phyloP scores from a whole-genome alignment of 2,329 filamentous ascomycete genomes.

The Alternaria gaisen region DNA sequence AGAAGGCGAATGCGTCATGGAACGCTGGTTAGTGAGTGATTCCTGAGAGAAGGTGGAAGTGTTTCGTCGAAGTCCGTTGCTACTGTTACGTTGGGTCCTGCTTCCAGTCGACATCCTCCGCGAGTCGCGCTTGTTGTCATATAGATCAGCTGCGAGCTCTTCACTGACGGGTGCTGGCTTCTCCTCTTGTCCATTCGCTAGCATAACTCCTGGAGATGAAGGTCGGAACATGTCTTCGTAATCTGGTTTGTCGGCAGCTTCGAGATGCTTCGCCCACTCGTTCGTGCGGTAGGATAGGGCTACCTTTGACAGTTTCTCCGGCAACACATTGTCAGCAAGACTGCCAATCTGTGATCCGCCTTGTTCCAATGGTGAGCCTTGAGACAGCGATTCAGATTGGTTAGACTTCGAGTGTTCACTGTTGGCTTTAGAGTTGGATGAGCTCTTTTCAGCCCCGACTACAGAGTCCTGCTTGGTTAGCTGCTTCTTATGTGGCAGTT shows the following conservation, averaged over 20 bases:
- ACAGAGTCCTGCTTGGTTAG: conserved; percentile 21
- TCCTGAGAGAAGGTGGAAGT: conserved; percentile 35
- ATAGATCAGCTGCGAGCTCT: conserved; percentile 35
- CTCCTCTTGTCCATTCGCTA: conserved; percentile 58
- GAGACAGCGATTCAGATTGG: conserved; percentile 45
- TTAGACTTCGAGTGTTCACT: conserved; percentile 51
- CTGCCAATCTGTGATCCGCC: conserved; percentile 56
- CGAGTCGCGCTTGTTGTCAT: conserved; percentile 31
- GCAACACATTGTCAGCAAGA: conserved; percentile 63
- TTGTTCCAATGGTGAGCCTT: conserved; percentile 37
- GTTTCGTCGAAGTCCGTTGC: conserved; percentile 27
- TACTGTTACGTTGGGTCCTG: conserved; percentile 30
- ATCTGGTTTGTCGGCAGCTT: conserved; percentile 76
- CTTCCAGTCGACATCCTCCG: conserved; percentile 36
- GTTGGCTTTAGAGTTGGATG: conserved; percentile 27
- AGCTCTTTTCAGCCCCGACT: conserved; percentile 30
- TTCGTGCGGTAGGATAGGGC: conserved; percentile 88
- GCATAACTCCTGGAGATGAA: conserved; percentile 53
- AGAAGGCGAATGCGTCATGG: conserved; percentile 31
- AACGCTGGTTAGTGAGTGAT: conserved; percentile 25
- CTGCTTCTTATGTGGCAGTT: conserved; percentile 16
- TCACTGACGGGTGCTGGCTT: conserved; percentile 60
- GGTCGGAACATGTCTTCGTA: conserved; percentile 66
- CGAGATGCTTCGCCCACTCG: conserved; percentile 94
- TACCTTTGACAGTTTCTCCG: conserved; percentile 76